phyloP scores from a whole-genome alignment of 257 asterid genomes.

The Verbascum thapsus region DNA sequence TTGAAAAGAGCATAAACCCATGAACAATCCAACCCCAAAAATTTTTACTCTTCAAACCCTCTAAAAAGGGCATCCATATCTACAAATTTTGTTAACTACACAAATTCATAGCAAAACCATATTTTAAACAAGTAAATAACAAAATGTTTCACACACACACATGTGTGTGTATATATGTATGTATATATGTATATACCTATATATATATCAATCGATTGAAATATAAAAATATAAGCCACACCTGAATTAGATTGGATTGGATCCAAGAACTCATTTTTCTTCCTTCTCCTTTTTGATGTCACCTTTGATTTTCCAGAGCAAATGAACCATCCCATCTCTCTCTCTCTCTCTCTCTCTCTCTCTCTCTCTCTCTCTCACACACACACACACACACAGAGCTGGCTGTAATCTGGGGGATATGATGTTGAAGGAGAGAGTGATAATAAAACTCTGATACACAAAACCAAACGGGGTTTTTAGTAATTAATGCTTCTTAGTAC shows the following conservation, averaged over 20 bases:
- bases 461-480: background rate
- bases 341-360: conserved; percentile 30
- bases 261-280: conserved; percentile 46
- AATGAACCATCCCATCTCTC: conserved; percentile 72
- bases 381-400: conserved; percentile 13
- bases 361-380: conserved; percentile 34
- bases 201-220: background rate
- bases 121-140: no score
- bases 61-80: no score
- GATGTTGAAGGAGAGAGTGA: conserved; percentile 27
- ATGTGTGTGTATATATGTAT: background rate
- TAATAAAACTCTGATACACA: conserved; percentile 23
- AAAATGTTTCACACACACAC: background rate
- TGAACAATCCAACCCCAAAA: no score
- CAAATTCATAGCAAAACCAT: no score
- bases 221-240: conserved; percentile 5
- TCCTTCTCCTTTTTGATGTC: conserved; percentile 38
- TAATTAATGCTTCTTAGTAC: background rate
- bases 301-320: conserved; percentile 65
- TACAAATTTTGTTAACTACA: no score
- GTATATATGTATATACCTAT: no score
- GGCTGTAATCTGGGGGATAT: conserved; percentile 10
- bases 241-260: conserved; percentile 48
- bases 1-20: no score
- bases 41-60: no score